These are phyloP conservation scores for Fusarium sp. DNA, from an alignment of 2,329 filamentous ascomycete species.

Conservation along the genomic window DNA sequence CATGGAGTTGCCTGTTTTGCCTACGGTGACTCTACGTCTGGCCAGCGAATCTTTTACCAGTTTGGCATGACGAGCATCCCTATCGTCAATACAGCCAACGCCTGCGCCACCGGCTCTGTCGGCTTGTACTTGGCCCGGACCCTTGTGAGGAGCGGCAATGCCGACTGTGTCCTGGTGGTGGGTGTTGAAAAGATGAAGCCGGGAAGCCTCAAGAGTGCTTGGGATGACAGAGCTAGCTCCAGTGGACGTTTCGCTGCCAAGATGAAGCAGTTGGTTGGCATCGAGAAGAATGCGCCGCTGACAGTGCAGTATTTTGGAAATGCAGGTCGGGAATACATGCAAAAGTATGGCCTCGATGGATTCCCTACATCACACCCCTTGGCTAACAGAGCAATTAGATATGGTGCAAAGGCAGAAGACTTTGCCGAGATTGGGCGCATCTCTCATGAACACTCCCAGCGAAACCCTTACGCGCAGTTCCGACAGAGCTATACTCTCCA, in stretches of 20 bases:
- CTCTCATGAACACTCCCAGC: slow-evolving; percentile 90
- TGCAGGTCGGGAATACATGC: slow-evolving; percentile 92
- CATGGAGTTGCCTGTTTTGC: slow-evolving; percentile 96
- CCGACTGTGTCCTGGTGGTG: slow-evolving; percentile 91
- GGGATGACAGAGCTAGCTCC: slow-evolving; percentile 86
- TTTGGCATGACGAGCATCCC: slow-evolving; percentile 98
- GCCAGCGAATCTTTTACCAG: slow-evolving; percentile 97
- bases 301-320: slow-evolving; percentile 97
- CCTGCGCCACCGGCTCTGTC: slow-evolving; percentile 95
- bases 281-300: slow-evolving; percentile 81
- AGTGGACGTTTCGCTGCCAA: slow-evolving; percentile 71
- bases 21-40: slow-evolving; percentile 94
- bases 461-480: slow-evolving; percentile 97
- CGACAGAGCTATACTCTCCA: slow-evolving; percentile 90
- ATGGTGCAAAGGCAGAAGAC: slow-evolving; percentile 84
- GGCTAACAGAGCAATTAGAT: slow-evolving; percentile 47
- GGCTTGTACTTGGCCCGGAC: slow-evolving; percentile 87
- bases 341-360: slow-evolving; percentile 65
- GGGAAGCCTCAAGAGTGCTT: slow-evolving; percentile 84
- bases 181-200: slow-evolving; percentile 99
- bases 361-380: too few relatives aligned
- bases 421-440: slow-evolving; percentile 95
- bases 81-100: slow-evolving; percentile 99
- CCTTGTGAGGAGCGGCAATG: slow-evolving; percentile 81
- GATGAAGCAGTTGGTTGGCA: slow-evolving; percentile 79